Evolutionary conservation across 179 eudicot species (phyloP), one percentile per base, ranked within the genome.

Genomic region (Carnegiea gigantea): DNA sequence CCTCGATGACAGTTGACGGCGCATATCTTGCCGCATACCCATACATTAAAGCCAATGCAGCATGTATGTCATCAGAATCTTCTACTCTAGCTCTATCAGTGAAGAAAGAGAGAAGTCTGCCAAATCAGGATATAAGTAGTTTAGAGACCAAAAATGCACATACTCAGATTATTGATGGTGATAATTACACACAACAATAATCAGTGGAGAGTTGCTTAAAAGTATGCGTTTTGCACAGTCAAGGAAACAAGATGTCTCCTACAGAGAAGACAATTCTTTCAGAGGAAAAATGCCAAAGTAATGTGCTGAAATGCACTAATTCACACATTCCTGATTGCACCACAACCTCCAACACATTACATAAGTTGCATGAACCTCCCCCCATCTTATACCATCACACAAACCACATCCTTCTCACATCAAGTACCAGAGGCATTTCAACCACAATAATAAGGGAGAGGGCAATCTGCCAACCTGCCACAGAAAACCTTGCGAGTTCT

Each of bases 11-110:
- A 78, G 90, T 91, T 72, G 98, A 94, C 51, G 99, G 99, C 48
- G 99, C 98, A 89, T 96, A 96, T 89, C 91, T 94, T 79, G 99
- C 99, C 11, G 99, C 99, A 94, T 96, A 96, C 74, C 99, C 99
- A 72, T 96, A 96, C 99, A 96, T 96, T 65, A 96, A 89, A 73
- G 99, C 99, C 89, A 96, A 88, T 78, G 98, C 95, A 83, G 99
- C 99, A 89, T 96, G 98, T 80, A 96, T 89, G 82, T 96, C 98
- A 84, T 96, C 99, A 73, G 98, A 94, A 85, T 93, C 98, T 82
- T 94, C 97, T 90, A 88, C 87, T 87, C 84, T 90, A 82, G 87
- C 87, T 89, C 83, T 86, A 86, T 94, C 98, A 78, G 91, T 89
- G 88, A 96, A 96, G 87, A 91, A 85, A 62, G 93, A 92, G 53